These are phyloP conservation scores for Immersiella caudata DNA, from an alignment of 495 filamentous ascomycete genomes.

Conservation along the genomic window DNA sequence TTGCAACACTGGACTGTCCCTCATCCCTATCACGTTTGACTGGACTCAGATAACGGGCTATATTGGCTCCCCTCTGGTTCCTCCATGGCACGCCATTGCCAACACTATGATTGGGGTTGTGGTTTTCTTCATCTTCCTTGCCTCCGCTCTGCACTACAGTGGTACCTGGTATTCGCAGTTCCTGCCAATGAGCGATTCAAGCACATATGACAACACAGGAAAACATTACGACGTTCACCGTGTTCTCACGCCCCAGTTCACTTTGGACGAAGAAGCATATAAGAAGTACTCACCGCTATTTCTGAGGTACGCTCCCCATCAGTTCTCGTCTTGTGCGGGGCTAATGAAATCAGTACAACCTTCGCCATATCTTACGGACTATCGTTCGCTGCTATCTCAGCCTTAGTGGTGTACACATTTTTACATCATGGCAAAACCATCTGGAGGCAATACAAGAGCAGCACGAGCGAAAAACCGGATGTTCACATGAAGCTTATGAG, in stretches of 20 bases:
- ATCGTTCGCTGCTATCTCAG: constrained; percentile 70
- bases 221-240: constrained; percentile 56
- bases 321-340: background rate
- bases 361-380: constrained; percentile 69
- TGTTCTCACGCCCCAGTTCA: constrained; percentile 54
- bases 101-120: constrained; percentile 67
- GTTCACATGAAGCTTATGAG: constrained; percentile 63
- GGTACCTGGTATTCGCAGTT: constrained; percentile 66
- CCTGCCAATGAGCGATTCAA: constrained; percentile 62
- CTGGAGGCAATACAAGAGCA: constrained; percentile 60
- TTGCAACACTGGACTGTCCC: constrained; percentile 60
- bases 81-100: constrained; percentile 60
- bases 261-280: constrained; percentile 57
- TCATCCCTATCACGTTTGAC: constrained; percentile 66
- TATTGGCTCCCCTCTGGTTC: constrained; percentile 59
- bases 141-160: constrained; percentile 61
- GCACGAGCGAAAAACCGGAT: constrained; percentile 61
- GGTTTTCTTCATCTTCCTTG: constrained; percentile 52
- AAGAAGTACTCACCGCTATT: constrained; percentile 65
- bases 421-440: constrained; percentile 67
- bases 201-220: constrained; percentile 66
- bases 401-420: constrained; percentile 66
- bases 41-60: constrained; percentile 66
- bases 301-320: constrained; percentile 45
- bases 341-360: constrained; percentile 47